Percentiles rank a stretch among this genome's conserved stretches.
Conservation (phyloP, 2,329 filamentous ascomycete species). For the Penicillium sp. region DNA sequence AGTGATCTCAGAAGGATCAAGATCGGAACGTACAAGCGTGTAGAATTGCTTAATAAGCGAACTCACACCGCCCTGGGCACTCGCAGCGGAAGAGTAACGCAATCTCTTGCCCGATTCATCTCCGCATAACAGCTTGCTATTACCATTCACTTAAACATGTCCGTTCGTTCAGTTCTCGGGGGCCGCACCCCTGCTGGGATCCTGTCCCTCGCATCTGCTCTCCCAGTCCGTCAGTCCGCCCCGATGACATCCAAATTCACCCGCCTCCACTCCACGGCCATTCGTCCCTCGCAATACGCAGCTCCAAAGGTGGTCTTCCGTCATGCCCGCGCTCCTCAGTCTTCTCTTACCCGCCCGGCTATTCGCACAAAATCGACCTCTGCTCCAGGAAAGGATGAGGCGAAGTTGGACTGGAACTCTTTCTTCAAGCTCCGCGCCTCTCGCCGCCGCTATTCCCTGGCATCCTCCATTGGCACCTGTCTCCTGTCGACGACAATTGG, state of each 20-base stretch:
- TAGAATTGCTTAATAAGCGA: conserved; percentile 21
- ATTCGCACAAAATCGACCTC: conserved; percentile 30
- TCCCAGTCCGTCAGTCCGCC: conserved; percentile 11
- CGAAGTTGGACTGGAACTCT: conserved; percentile 76
- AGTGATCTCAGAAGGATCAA: too few species aligned
- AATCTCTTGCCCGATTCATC: conserved; percentile 1
- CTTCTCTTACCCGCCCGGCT: conserved; percentile 4
- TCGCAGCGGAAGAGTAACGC: conserved; percentile 1
- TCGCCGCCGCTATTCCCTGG: conserved; percentile 78
- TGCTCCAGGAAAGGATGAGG: conserved; percentile 30
- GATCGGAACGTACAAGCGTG: too few species aligned
- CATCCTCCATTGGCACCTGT: conserved; percentile 68
- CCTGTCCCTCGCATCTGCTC: conserved; percentile 22
- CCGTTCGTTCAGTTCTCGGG: conserved; percentile 34
- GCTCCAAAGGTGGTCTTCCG: conserved; percentile 15
- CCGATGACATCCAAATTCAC: conserved; percentile 24
- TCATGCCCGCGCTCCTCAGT: conserved; percentile 7
- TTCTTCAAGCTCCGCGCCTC: conserved; percentile 89
- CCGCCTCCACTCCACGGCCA: conserved; percentile 21
- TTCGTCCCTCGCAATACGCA: conserved; percentile 15
- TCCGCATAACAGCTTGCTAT: conserved; percentile 22
- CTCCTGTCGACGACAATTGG: conserved; percentile 57
- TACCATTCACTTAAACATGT: conserved; percentile 26
- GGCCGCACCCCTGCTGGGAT: conserved; percentile 25
- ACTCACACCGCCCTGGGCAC: conserved; percentile 8